Evolutionary conservation across 768 basidiomycete genomes (phyloP).

Genomic region (Omphalotus guepiniiformis): DNA sequence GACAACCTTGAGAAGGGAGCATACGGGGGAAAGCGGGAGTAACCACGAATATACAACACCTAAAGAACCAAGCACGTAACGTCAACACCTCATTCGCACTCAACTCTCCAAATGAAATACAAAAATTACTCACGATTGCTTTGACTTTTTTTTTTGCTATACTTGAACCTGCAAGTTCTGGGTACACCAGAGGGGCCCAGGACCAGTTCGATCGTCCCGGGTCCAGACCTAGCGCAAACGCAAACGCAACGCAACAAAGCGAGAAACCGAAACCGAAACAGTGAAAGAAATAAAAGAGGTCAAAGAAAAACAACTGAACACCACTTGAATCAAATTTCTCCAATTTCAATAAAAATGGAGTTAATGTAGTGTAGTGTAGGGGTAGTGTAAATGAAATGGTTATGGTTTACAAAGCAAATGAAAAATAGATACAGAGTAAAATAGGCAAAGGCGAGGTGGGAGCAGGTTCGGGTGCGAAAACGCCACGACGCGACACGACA

Average conservation of each 20-base stretch:
- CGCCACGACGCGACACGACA: too few species aligned
- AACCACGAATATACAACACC: too few species aligned
- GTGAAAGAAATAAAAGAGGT: not conserved
- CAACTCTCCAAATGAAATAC: too few species aligned
- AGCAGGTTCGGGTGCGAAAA: not conserved
- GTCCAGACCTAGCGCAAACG: not conserved
- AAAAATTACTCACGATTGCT: too few species aligned
- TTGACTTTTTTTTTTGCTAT: not conserved
- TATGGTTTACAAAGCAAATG: not conserved
- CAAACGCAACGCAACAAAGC: not conserved
- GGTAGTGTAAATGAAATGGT: not conserved
- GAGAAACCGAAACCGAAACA: not conserved
- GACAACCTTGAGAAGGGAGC: too few species aligned
- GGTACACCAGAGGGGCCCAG: not conserved
- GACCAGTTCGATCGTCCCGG: not conserved
- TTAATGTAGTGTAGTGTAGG: not conserved
- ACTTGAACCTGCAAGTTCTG: not conserved
- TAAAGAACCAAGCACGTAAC: too few species aligned
- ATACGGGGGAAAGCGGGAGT: too few species aligned
- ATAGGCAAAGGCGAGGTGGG: constrained; percentile 1
- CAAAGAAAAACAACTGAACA: not conserved
- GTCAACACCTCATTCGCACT: too few species aligned
- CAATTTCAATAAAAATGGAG: not conserved
- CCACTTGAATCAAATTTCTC: not conserved
- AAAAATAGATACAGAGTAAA: not conserved